A percentile compares a stretch with the other conserved stretches of the same genome.
phyloP scores from a whole-genome alignment of 768 basidiomycete genomes.

The Chalciporus pseudorubinellus region DNA sequence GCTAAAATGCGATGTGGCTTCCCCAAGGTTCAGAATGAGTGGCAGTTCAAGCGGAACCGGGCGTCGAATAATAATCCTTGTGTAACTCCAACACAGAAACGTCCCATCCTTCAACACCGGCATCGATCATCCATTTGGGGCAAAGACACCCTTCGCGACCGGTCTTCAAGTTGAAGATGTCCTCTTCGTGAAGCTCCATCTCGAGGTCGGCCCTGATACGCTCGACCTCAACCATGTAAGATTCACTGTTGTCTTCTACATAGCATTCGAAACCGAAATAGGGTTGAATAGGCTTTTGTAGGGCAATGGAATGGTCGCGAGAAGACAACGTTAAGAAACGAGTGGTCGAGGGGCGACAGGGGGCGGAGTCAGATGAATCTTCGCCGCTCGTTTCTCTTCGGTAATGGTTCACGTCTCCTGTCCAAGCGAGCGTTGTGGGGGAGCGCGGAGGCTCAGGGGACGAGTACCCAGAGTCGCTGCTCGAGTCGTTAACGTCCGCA shows the following conservation, averaged over 20 bases:
- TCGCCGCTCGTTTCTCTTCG: not conserved
- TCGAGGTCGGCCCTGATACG: not conserved
- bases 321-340: not conserved
- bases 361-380: not conserved
- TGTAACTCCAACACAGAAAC: not conserved
- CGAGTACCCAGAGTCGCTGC: not conserved
- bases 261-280: not conserved
- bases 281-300: not conserved
- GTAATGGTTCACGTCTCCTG: not conserved
- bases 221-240: not conserved
- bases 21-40: no score
- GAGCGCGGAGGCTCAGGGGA: not conserved
- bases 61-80: not conserved
- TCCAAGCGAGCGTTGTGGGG: not conserved
- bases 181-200: not conserved
- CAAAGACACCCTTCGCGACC: constrained; percentile 8
- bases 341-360: not conserved
- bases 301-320: not conserved
- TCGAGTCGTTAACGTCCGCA: not conserved
- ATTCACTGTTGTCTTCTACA: not conserved
- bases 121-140: constrained; percentile 8
- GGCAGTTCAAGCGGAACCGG: not conserved
- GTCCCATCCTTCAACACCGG: constrained; percentile 12
- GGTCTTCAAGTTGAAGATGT: not conserved
- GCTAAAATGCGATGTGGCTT: no score